Percentiles rank a stretch among this genome's conserved stretches.
Conservation (phyloP, 768 basidiomycete species). For the Phanerochaete carnosa region DNA sequence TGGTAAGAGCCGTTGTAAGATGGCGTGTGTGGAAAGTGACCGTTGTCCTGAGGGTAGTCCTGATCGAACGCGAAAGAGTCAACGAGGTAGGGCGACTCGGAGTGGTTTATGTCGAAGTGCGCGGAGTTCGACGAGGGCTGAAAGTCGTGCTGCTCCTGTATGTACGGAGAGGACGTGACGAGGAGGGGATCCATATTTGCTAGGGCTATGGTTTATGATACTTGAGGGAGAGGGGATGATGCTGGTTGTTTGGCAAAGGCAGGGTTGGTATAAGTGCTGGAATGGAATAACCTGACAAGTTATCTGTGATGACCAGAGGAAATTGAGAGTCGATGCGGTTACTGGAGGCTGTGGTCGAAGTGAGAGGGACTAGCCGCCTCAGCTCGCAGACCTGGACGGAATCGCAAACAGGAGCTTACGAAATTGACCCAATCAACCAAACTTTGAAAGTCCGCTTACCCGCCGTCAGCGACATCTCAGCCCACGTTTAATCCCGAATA, state of each 20-base stretch:
- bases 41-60: constrained; percentile 32
- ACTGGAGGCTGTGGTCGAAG: constrained; percentile 10
- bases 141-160: constrained; percentile 12
- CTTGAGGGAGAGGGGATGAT: constrained; percentile 8
- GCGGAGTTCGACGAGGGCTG: constrained; percentile 9
- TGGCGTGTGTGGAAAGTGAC: constrained; percentile 48
- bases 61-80: constrained; percentile 37
- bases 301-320: constrained; percentile 9
- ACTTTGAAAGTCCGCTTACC: constrained; percentile 8
- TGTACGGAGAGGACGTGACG: constrained; percentile 12
- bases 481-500: not conserved
- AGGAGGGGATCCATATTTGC: constrained; percentile 12
- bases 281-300: not conserved
- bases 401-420: constrained; percentile 12
- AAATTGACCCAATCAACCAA: not conserved
- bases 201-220: constrained; percentile 11
- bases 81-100: constrained; percentile 26
- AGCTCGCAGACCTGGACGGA: not conserved
- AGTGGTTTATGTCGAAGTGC: constrained; percentile 23
- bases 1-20: constrained; percentile 66
- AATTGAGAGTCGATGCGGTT: not conserved
- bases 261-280: not conserved
- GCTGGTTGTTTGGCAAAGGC: constrained; percentile 12
- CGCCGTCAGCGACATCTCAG: not conserved
- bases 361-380: constrained; percentile 8